phyloP scores from a whole-genome alignment of 2,329 filamentous ascomycete species.

The Trichoderma aggressivum region DNA sequence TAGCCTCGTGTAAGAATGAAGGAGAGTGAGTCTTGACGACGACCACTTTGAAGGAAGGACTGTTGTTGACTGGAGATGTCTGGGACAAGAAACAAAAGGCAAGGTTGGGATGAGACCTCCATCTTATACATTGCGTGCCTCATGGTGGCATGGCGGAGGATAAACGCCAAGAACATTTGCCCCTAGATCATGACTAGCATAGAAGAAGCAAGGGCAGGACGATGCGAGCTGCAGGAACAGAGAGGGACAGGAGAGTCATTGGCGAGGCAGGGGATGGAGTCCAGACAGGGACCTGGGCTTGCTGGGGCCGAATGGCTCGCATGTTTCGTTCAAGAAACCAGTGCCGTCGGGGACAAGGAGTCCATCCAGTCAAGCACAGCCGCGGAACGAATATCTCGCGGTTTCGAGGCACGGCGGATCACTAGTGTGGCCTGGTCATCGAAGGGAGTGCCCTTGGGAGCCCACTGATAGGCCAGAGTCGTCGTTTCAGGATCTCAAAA shows the following conservation, averaged over 20 bases:
- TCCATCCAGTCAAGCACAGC: conserved; percentile 16
- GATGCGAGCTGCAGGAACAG: conserved; percentile 20
- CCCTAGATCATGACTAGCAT: conserved; percentile 14
- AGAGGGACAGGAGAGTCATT: conserved; percentile 14
- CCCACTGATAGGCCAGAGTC: conserved; percentile 19
- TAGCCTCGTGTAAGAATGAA: conserved; percentile 32
- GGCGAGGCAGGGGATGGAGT: conserved; percentile 18
- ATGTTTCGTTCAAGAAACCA: conserved; percentile 14
- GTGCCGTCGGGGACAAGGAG: conserved; percentile 2
- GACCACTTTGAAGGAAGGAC: conserved; percentile 24
- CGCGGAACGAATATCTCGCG: conserved; percentile 7
- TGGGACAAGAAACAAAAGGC: neutral
- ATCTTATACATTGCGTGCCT: conserved; percentile 18
- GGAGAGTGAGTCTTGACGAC: conserved; percentile 34
- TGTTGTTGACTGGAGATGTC: conserved; percentile 18
- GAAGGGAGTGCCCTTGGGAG: conserved; percentile 17
- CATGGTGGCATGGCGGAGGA: conserved; percentile 4
- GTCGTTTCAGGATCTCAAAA: conserved; percentile 21
- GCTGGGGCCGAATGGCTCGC: conserved; percentile 17
- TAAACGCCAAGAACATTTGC: neutral
- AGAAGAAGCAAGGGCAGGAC: conserved; percentile 11
- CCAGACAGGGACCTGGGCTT: conserved; percentile 9
- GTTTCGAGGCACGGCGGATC: conserved; percentile 21
- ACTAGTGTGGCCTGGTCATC: conserved; percentile 2
- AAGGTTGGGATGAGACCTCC: conserved; percentile 16